phyloP scores from a whole-genome alignment of 129 eudicot species.

The Lactuca sativa region DNA sequence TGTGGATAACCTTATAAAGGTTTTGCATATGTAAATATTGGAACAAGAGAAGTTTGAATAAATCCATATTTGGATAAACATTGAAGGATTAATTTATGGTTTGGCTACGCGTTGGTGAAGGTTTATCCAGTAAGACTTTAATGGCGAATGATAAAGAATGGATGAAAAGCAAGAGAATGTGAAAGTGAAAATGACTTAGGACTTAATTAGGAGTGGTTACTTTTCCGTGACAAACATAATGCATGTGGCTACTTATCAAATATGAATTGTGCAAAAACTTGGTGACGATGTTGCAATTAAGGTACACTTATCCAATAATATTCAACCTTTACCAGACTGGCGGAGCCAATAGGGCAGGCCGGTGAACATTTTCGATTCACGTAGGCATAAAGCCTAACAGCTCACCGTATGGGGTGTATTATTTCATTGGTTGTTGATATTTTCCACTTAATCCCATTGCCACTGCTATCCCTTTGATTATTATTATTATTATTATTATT shows the following conservation, averaged over 20 bases:
- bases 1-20: neutral
- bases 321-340: too few relatives aligned
- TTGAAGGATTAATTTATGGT: neutral
- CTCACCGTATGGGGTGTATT: too few relatives aligned
- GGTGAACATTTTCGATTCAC: too few relatives aligned
- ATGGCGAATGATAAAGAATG: conserved; percentile 2
- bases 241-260: neutral
- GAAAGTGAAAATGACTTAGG: conserved; percentile 7
- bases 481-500: too few relatives aligned
- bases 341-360: too few relatives aligned
- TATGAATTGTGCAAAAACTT: neutral
- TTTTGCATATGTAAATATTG: neutral
- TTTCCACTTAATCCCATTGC: too few relatives aligned
- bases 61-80: neutral
- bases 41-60: neutral
- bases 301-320: too few relatives aligned
- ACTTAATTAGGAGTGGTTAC: neutral
- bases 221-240: conserved; percentile 16
- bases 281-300: neutral
- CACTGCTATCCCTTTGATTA: too few relatives aligned
- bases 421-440: too few relatives aligned
- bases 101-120: neutral
- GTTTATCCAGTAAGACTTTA: conserved; percentile 13
- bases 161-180: conserved; percentile 16
- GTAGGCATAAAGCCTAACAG: too few relatives aligned